Base-by-base conservation (phyloP, 192 early-diverging fungal species). In the Chytriomyces hyalinus region DNA sequence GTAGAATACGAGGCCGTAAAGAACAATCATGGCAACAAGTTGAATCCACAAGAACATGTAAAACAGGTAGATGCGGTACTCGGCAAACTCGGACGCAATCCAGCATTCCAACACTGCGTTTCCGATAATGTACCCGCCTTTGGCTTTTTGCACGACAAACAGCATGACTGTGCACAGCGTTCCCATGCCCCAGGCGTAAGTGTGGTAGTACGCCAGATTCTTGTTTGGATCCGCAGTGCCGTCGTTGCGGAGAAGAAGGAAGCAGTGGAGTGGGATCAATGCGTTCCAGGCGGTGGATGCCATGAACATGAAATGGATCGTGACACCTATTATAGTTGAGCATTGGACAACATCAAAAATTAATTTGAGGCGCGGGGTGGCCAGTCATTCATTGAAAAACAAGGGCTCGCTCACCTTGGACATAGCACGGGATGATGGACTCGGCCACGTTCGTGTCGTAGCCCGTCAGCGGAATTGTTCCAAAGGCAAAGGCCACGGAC, bases 251-350 rank as follows among this genome's bases (percentile, higher is more conserved):
- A 70, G 8, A 17, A 70, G 11, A 8, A 49, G 11, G 45, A 53
- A 70, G 24, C 68, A 51, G 47, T 70, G 68, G 10, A 70, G 36
- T 2, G 68, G 13, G n/a, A 70, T 70, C 7, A 49, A 45, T n/a
- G 53, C 22, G 50, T 70, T 53, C 68, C 68, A 70, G 1, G 49
- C 11, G 49, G 13, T 44, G 17, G 13, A 17, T 51, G 68, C 47
- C 6, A 70, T 49, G 47, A 53, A 51, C 11, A 70, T 22, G 22
- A 70, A 53, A 13, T 70, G 49, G 36, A 70, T 44, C 7, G 45
- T 51, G 22, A 51, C n/a, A 22, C 68, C 68, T 70, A 50, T 2
- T 3, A 11, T 10, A 49, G 36, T 36, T 36, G 36, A 36, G 36
- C 36, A 36, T 26, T 26, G 24, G 24, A 26, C 24, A 26, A 26